These are phyloP conservation scores for Populus ilicifolia DNA, from an alignment of 345 rosid species.

Conservation along the genomic window DNA sequence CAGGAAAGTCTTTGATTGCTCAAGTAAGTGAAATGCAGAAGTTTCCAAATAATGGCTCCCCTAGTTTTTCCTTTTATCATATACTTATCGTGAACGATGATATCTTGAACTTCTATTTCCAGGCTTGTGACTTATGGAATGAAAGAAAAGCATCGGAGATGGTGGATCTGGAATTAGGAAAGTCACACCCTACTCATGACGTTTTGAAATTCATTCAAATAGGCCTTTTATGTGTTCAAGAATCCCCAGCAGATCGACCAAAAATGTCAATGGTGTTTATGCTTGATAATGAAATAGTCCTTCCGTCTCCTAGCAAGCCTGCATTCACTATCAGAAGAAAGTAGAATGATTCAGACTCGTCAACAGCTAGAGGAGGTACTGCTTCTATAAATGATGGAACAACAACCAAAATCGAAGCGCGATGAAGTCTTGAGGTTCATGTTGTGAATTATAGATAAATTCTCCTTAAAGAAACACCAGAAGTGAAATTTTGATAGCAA, in stretches of 20 bases:
- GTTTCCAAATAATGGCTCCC: no score
- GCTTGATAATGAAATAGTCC: background rate
- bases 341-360: background rate
- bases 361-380: background rate
- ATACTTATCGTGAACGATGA: background rate
- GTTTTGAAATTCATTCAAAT: background rate
- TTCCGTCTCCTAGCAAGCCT: background rate
- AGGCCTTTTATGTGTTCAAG: slow-evolving; percentile 3
- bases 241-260: slow-evolving; percentile 1
- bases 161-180: background rate
- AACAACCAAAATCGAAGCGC: background rate
- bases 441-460: background rate
- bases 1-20: background rate
- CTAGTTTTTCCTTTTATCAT: no score
- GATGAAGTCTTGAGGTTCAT: background rate
- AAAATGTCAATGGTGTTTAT: slow-evolving; percentile 5
- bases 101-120: background rate
- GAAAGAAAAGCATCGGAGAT: slow-evolving; percentile 1
- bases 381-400: background rate
- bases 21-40: background rate
- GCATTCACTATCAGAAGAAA: background rate
- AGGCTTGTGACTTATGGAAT: slow-evolving; percentile 10
- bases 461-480: no score
- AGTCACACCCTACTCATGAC: background rate
- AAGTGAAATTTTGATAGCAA: no score